These are phyloP conservation scores for Talaromyces stipitatus DNA, from an alignment of 495 filamentous ascomycete species.

Conservation along the genomic window DNA sequence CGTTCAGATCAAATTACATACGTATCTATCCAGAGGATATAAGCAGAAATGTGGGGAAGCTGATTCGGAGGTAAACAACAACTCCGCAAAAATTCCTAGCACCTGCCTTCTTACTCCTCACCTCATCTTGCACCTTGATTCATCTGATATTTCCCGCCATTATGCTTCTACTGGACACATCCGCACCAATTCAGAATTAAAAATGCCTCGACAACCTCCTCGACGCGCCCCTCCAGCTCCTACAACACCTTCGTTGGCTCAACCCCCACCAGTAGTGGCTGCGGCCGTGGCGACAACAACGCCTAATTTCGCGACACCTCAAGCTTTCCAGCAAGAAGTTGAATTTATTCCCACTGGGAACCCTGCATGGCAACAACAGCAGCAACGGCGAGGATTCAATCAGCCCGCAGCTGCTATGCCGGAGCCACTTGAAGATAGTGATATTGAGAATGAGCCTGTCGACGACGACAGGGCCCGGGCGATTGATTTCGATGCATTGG, in stretches of 20 bases:
- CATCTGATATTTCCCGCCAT: neutral
- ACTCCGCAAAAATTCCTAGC: neutral
- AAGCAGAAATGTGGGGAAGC: neutral
- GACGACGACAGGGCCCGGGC: neutral
- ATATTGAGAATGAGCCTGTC: constrained; percentile 11
- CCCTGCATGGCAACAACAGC: neutral
- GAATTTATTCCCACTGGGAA: neutral
- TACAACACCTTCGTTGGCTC: neutral
- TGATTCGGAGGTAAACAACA: constrained; percentile 1
- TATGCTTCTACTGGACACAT: neutral
- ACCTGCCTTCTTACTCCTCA: neutral
- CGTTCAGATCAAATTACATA: too few relatives aligned
- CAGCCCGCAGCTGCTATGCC: neutral
- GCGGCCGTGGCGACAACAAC: neutral
- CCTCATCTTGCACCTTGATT: neutral
- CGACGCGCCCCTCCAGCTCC: constrained; percentile 1
- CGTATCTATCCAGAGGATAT: too few relatives aligned
- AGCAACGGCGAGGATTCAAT: neutral
- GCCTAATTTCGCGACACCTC: constrained; percentile 1
- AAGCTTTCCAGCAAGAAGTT: neutral
- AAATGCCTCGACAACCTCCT: neutral
- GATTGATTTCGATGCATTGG: constrained; percentile 2
- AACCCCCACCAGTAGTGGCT: neutral
- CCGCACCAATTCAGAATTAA: neutral
- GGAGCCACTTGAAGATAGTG: neutral